Conservation (phyloP, 139 green algal species). For the Haematococcus lacustris region DNA sequence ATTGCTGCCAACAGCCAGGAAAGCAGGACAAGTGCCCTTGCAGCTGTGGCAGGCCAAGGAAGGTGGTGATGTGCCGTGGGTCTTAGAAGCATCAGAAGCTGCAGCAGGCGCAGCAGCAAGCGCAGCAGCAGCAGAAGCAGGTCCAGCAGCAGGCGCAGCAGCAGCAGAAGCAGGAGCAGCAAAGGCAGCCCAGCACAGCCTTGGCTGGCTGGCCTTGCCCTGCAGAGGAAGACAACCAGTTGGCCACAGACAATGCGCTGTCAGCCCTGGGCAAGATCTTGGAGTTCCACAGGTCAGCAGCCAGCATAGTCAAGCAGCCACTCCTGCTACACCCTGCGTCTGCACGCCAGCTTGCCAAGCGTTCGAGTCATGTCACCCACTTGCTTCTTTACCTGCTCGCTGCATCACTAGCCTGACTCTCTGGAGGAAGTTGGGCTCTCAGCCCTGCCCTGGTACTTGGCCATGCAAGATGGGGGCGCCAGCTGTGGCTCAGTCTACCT, state of each 20-base stretch:
- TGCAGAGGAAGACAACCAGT: slow-evolving; percentile 62
- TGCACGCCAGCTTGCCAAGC: background rate
- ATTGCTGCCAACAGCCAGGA: too few species aligned
- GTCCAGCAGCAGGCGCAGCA: too few species aligned
- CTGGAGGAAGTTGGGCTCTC: background rate
- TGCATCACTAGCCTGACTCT: background rate
- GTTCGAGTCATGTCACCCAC: background rate
- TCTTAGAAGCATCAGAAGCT: too few species aligned
- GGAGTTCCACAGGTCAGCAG: slow-evolving; percentile 22
- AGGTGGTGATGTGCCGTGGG: too few species aligned
- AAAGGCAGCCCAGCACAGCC: too few species aligned
- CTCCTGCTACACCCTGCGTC: background rate
- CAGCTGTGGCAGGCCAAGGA: too few species aligned
- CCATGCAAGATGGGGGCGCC: background rate
- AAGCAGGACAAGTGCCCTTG: too few species aligned
- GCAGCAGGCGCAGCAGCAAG: too few species aligned
- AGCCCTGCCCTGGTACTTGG: background rate
- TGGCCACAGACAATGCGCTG: slow-evolving; percentile 77
- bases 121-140: too few species aligned
- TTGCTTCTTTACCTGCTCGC: background rate
- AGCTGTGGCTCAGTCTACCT: background rate
- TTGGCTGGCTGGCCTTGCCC: too few species aligned
- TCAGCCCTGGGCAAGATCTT: slow-evolving; percentile 62
- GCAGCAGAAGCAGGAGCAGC: too few species aligned
- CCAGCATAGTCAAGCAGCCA: background rate